Base-by-base conservation (phyloP, 805 yeast species). In the Yamadazyma ubonensis region DNA sequence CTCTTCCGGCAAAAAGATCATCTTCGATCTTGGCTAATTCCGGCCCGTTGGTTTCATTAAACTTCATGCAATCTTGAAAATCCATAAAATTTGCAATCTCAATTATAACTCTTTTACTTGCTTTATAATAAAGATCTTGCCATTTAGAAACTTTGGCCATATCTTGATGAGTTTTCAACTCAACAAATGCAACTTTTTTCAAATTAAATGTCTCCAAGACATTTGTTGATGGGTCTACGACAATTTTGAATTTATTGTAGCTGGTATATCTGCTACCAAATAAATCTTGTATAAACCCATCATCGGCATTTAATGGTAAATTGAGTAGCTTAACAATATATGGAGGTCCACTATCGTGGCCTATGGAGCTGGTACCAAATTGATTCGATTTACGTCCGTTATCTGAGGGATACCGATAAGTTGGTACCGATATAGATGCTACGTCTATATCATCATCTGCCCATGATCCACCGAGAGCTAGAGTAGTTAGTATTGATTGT, bases 151-250 rank as follows among this genome's bases (percentile, higher is more conserved):
- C 83, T 48, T 77, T 79, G 32, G 70, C 70, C 51, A 81, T 63
- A 28, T 79, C 82, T 7, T 65, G 63, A n/a, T 66, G 60, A 6
- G 73, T 59, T n/a, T 58, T 54, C 44, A 83, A 55, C 45, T 81
- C 84, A 1, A 79, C 79, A 57, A 83, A 80, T 2, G 86, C 79
- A 19, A 83, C 79, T 52, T 79, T 81, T 47, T 67, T 74, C 29
- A 67, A 63, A 26, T 61, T 42, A 39, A 57, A 61, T 8, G 64
- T 55, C 16, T 65, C 65, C 44, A 72, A 54, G 6, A 65, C 62
- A 46, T 54, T 59, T 25, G 63, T 51, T 23, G 63, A 26, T 21
- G 78, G 66, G 48, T 78, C 82, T 67, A 78, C 75, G 50, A 81
- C 73, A 15, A 85, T 64, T 52, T 83, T 81, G 55, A 78, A 75